These are phyloP conservation scores for Fusarium albidum DNA, from an alignment of 2,329 filamentous ascomycete species.

Conservation along the genomic window DNA sequence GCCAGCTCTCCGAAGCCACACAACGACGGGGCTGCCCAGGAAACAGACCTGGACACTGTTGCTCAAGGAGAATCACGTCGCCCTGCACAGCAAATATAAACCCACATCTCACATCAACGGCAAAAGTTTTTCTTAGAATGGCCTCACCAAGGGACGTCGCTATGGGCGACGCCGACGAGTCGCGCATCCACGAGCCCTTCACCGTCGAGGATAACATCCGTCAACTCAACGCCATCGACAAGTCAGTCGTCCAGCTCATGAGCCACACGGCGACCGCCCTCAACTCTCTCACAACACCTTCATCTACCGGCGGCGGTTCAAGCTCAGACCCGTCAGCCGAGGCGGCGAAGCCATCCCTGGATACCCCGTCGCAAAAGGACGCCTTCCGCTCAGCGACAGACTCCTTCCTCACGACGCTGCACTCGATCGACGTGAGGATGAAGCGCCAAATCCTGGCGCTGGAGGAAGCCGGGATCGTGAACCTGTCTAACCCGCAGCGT, in stretches of 20 bases:
- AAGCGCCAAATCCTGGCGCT: constrained; percentile 74
- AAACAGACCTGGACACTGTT: no score
- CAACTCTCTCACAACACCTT: constrained; percentile 51
- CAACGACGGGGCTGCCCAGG: no score
- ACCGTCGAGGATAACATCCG: constrained; percentile 80
- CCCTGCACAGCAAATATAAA: background rate
- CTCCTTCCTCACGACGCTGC: constrained; percentile 76
- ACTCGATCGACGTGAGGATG: constrained; percentile 76
- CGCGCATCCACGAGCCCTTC: constrained; percentile 60
- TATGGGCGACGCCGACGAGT: constrained; percentile 40
- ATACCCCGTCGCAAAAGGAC: constrained; percentile 60
- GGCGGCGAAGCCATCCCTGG: constrained; percentile 41
- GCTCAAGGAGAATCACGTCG: background rate
- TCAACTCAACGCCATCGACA: constrained; percentile 82
- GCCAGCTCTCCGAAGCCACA: no score
- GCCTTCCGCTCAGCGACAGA: constrained; percentile 67
- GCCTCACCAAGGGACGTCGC: constrained; percentile 42
- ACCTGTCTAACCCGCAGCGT: constrained; percentile 49
- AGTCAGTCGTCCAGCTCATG: constrained; percentile 55
- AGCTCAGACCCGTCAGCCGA: constrained; percentile 23
- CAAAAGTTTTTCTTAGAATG: constrained; percentile 34
- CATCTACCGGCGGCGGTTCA: constrained; percentile 13
- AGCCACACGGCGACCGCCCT: constrained; percentile 57
- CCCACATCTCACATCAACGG: no score
- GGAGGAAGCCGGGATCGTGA: constrained; percentile 81